phyloP scores from a whole-genome alignment of 2,329 filamentous ascomycete genomes.

The Penicillium sp. region DNA sequence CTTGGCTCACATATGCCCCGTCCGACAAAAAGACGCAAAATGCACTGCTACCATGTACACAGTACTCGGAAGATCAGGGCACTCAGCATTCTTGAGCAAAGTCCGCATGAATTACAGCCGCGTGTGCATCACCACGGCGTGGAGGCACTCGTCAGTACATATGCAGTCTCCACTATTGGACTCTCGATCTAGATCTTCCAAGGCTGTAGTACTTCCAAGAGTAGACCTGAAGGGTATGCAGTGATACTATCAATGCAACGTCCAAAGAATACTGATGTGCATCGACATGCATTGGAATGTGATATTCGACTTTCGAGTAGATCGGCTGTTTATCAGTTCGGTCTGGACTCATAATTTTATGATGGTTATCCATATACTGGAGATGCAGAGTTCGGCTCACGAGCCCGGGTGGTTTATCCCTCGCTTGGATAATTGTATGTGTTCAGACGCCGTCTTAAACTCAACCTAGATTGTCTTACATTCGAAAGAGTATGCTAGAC shows the following conservation, averaged over 20 bases:
- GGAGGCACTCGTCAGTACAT: conserved; percentile 6
- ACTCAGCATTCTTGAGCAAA: conserved; percentile 10
- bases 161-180: background rate
- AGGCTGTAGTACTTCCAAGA: background rate
- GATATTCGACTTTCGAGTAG: conserved; percentile 5
- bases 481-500: background rate
- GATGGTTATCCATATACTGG: background rate
- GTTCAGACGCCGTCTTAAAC: conserved; percentile 2
- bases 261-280: conserved; percentile 6
- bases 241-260: conserved; percentile 4
- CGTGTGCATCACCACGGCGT: conserved; percentile 6
- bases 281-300: conserved; percentile 25
- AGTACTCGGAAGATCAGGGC: background rate
- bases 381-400: background rate
- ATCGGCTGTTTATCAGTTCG: conserved; percentile 1
- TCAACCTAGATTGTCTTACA: background rate
- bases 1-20: background rate
- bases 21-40: background rate
- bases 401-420: background rate
- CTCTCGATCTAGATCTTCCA: background rate
- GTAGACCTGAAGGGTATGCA: background rate
- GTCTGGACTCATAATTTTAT: conserved; percentile 1
- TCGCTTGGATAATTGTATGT: conserved; percentile 1
- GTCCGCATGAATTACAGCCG: background rate
- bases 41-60: background rate